phyloP scores from a whole-genome alignment of 1,284 basidiomycete species.

The Retiboletus flavoniger region DNA sequence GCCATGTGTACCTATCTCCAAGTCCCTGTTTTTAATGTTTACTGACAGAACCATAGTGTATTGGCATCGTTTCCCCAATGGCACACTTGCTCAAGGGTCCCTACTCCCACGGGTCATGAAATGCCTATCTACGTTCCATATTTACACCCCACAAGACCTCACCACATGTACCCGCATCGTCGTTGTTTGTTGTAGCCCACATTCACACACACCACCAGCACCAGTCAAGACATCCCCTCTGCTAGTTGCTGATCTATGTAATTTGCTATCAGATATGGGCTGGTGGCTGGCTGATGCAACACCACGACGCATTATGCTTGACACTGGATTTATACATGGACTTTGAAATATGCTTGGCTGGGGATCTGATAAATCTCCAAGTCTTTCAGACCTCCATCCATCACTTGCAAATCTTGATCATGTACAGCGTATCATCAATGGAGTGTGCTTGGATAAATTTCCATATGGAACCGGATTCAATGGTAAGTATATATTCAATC shows the following conservation, averaged over 20 bases:
- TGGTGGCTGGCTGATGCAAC: slow-evolving; percentile 33
- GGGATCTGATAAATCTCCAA: background rate
- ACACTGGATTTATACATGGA: slow-evolving; percentile 24
- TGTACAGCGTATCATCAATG: slow-evolving; percentile 20
- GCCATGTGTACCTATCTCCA: background rate
- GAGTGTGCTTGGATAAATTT: slow-evolving; percentile 8
- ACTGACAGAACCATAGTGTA: slow-evolving; percentile 10
- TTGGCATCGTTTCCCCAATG: slow-evolving; percentile 19
- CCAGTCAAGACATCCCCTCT: slow-evolving; percentile 12
- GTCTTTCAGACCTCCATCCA: slow-evolving; percentile 27
- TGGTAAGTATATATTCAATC: slow-evolving; percentile 1
- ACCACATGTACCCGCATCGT: slow-evolving; percentile 15
- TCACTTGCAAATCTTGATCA: slow-evolving; percentile 30
- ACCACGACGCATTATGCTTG: slow-evolving; percentile 21
- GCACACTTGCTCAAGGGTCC: slow-evolving; percentile 9
- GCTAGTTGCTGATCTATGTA: background rate
- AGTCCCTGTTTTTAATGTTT: background rate
- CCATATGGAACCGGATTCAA: slow-evolving; percentile 26
- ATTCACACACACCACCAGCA: slow-evolving; percentile 14
- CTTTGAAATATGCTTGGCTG: slow-evolving; percentile 20
- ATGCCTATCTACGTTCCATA: slow-evolving; percentile 20
- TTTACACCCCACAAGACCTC: slow-evolving; percentile 24
- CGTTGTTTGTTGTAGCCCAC: slow-evolving; percentile 19
- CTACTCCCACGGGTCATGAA: slow-evolving; percentile 1
- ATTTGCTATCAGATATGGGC: background rate